phyloP scores from a whole-genome alignment of 2,329 filamentous ascomycete species.

The Pyrenochaeta sp. region DNA sequence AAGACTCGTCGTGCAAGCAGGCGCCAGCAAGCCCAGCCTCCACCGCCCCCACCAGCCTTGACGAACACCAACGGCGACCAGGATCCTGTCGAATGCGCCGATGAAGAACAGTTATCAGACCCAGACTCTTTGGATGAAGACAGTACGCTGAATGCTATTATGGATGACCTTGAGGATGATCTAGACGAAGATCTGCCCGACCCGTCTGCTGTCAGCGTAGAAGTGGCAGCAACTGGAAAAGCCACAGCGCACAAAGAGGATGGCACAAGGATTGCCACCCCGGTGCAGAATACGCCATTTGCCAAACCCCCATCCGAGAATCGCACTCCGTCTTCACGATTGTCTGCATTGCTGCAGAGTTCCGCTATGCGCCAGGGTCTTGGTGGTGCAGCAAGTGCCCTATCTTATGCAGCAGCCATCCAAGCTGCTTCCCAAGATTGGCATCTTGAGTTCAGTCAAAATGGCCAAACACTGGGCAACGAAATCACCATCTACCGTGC shows the following conservation, averaged over 20 bases:
- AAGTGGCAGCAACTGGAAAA: slow-evolving; percentile 84
- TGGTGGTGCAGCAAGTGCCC: slow-evolving; percentile 58
- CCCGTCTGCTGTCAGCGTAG: slow-evolving; percentile 88
- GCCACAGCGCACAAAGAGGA: slow-evolving; percentile 92
- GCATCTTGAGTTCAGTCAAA: slow-evolving; percentile 95
- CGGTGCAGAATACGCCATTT: slow-evolving; percentile 64
- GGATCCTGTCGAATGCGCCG: slow-evolving; percentile 86
- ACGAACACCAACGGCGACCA: slow-evolving; percentile 33
- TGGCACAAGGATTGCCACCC: slow-evolving; percentile 84
- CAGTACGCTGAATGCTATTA: slow-evolving; percentile 77
- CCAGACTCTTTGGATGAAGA: slow-evolving; percentile 73
- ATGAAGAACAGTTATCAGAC: slow-evolving; percentile 83
- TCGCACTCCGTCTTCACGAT: slow-evolving; percentile 36
- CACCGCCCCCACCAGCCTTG: slow-evolving; percentile 59
- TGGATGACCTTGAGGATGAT: slow-evolving; percentile 89
- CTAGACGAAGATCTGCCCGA: slow-evolving; percentile 73
- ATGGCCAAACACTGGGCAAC: slow-evolving; percentile 81
- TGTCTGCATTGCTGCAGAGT: slow-evolving; percentile 41
- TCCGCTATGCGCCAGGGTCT: slow-evolving; percentile 43
- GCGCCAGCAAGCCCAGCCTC: slow-evolving; percentile 58
- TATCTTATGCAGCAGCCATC: slow-evolving; percentile 85
- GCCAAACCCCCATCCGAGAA: slow-evolving; percentile 38
- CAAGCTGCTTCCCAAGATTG: slow-evolving; percentile 86
- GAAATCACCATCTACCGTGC: slow-evolving; percentile 97
- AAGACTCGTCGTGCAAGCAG: slow-evolving; percentile 72